Evolutionary conservation across 2,329 filamentous ascomycete genomes (phyloP), one percentile per base, ranked within the genome.

Genomic region (Apiospora sp.): DNA sequence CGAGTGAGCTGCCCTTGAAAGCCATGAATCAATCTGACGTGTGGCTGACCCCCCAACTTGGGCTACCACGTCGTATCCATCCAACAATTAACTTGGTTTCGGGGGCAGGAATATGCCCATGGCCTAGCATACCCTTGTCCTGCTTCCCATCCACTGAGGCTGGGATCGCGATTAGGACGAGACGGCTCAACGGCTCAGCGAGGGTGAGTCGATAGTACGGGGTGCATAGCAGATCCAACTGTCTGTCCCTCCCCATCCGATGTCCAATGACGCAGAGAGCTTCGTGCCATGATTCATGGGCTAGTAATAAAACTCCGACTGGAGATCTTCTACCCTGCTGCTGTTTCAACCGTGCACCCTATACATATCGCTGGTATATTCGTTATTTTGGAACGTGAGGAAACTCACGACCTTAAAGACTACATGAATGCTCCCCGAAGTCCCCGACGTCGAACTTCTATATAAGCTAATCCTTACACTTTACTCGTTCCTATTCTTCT

Each of bases 401-500:
- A 41, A 14, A 64, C 58, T 64, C 58, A 64, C 58, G 19, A 14
- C 58, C 34, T 64, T 41, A 41, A 64, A 64, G 34, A 10, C 34
- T 64, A 64, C 34, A n/a, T 64, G 58, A 64, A 64, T 64, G 58
- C 34, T 13, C 58, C 30, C 58, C 34, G 58, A 64, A 64, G 3
- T 37, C 12, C n/a, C 58, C 19, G 58, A 68, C 67, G 41, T 48
- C 44, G 67, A 68, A 48, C 27, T 48, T 14, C 72, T 76, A 30
- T 71, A 78, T 71, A 75, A 75, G 54, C 73, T 78, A 71, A 69
- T 74, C 71, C 74, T 80, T 44, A 75, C 71, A 41, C 19, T 78
- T 48, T 79, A 76, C 73, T 58, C 79, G 64, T 72, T 68, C 64
- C 44, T 78, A 69, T 79, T 79, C 69, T 8, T 80, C 61, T 72